Percentiles rank a stretch among this genome's conserved stretches.
Conservation (phyloP, 2,329 filamentous ascomycete genomes). For the Cercospora sesami region DNA sequence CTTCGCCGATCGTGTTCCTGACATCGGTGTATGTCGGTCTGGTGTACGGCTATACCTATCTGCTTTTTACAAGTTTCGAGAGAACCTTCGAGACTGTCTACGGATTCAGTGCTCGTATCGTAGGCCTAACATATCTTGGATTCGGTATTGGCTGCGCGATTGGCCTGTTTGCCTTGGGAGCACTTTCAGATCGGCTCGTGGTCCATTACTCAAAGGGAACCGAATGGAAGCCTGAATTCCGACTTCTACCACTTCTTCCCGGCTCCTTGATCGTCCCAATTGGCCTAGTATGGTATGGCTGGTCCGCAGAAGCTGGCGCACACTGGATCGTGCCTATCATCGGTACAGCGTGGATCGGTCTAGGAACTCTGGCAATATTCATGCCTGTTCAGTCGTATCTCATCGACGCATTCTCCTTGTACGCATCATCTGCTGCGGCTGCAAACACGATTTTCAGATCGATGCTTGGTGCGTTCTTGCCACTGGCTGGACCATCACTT, state of each 20-base stretch:
- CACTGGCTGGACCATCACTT: constrained; percentile 59
- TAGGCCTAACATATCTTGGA: constrained; percentile 46
- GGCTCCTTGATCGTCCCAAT: constrained; percentile 29
- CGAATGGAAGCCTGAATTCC: constrained; percentile 51
- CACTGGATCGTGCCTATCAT: constrained; percentile 34
- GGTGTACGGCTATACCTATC: constrained; percentile 47
- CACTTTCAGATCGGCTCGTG: constrained; percentile 25
- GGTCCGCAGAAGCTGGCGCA: constrained; percentile 32
- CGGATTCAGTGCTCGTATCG: constrained; percentile 41
- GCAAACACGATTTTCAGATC: constrained; percentile 62
- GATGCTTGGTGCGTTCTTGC: constrained; percentile 58
- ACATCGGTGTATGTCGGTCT: constrained; percentile 50
- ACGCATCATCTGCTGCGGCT: constrained; percentile 64
- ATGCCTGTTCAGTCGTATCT: constrained; percentile 52
- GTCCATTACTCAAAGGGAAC: constrained; percentile 36
- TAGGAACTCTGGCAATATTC: constrained; percentile 33
- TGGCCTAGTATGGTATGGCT: constrained; percentile 38
- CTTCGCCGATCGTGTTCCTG: constrained; percentile 53
- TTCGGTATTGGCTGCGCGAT: constrained; percentile 45
- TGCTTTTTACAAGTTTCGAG: constrained; percentile 46
- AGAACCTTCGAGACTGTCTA: constrained; percentile 45
- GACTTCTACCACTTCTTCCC: constrained; percentile 31
- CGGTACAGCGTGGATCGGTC: constrained; percentile 33
- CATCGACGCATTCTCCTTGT: constrained; percentile 60
- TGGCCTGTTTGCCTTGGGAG: constrained; percentile 29